Evolutionary conservation across 106 monocot genomes (phyloP).

Genomic region (Triglochin maritima): DNA sequence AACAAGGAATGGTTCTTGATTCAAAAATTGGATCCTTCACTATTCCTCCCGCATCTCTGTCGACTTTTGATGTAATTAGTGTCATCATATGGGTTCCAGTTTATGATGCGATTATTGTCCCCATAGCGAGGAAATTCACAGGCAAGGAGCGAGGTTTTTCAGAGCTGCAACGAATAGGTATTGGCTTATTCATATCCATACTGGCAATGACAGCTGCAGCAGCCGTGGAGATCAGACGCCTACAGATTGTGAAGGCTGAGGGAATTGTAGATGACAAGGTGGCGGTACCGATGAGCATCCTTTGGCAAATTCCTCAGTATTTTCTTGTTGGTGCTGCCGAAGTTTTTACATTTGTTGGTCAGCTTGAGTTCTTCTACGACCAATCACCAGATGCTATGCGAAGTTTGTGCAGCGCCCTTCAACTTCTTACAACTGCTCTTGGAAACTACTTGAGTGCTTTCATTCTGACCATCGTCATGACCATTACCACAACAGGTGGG

Average conservation of each 20-base stretch:
- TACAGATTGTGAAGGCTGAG: slow-evolving; percentile 12
- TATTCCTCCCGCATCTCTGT: slow-evolving; percentile 26
- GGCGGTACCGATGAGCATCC: slow-evolving; percentile 15
- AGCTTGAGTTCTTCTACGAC: slow-evolving; percentile 31
- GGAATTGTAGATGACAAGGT: slow-evolving; percentile 11
- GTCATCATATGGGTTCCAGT: slow-evolving; percentile 29
- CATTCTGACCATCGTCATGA: slow-evolving; percentile 17
- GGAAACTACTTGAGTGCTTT: slow-evolving; percentile 31
- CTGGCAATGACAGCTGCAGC: slow-evolving; percentile 25
- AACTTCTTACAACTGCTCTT: slow-evolving; percentile 24
- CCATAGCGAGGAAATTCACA: slow-evolving; percentile 17
- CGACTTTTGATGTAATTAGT: slow-evolving; percentile 26
- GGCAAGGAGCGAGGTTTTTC: slow-evolving; percentile 23
- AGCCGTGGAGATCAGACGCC: slow-evolving; percentile 18
- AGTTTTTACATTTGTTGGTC: slow-evolving; percentile 27
- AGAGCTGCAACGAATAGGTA: slow-evolving; percentile 22
- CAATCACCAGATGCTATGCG: slow-evolving; percentile 33
- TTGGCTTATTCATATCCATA: slow-evolving; percentile 21
- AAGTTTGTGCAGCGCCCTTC: slow-evolving; percentile 19
- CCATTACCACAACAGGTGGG: slow-evolving; percentile 14
- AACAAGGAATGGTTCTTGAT: slow-evolving; percentile 27
- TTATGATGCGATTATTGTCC: slow-evolving; percentile 18
- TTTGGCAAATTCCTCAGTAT: slow-evolving; percentile 32
- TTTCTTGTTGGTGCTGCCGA: slow-evolving; percentile 28
- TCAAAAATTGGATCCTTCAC: slow-evolving; percentile 17